Evolutionary conservation across 495 filamentous ascomycete genomes (phyloP).

Genomic region (Baudoinia panamericana): DNA sequence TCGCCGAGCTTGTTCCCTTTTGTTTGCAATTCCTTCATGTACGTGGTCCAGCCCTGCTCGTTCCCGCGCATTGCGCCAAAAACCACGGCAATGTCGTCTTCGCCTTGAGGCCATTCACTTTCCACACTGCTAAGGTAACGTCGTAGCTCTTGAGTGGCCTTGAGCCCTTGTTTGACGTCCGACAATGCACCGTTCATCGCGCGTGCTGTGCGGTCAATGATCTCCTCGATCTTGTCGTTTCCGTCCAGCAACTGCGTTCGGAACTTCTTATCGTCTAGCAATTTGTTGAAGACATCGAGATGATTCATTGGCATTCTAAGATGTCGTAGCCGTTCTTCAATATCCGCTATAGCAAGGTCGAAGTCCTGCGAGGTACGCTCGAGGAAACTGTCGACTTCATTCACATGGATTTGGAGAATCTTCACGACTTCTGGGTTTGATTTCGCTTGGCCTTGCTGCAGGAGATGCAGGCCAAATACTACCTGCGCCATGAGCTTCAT

Average conservation of each 20-base stretch:
- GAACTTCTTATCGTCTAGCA: slow-evolving; percentile 75
- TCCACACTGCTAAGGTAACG: slow-evolving; percentile 55
- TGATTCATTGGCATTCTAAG: slow-evolving; percentile 77
- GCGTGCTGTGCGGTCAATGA: slow-evolving; percentile 60
- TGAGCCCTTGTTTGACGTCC: slow-evolving; percentile 66
- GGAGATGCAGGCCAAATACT: slow-evolving; percentile 79
- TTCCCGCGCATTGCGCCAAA: slow-evolving; percentile 30
- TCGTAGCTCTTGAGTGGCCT: slow-evolving; percentile 62
- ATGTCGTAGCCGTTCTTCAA: slow-evolving; percentile 67
- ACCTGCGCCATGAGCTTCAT: slow-evolving; percentile 88
- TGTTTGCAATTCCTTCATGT: slow-evolving; percentile 23
- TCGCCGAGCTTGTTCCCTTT: slow-evolving; percentile 29
- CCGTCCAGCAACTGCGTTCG: slow-evolving; percentile 68
- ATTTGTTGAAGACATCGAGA: slow-evolving; percentile 68
- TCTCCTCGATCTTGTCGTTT: slow-evolving; percentile 84
- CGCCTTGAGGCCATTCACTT: slow-evolving; percentile 35
- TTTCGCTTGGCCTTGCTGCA: slow-evolving; percentile 75
- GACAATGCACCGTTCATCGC: slow-evolving; percentile 61
- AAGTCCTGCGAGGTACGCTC: slow-evolving; percentile 78
- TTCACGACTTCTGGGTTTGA: slow-evolving; percentile 73
- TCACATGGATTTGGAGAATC: slow-evolving; percentile 83
- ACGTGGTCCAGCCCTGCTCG: slow-evolving; percentile 27
- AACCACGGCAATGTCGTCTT: slow-evolving; percentile 23
- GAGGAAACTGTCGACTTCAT: slow-evolving; percentile 84
- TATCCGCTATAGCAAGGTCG: slow-evolving; percentile 61